phyloP scores from a whole-genome alignment of 1,284 basidiomycete species.

The Tilletia caries region DNA sequence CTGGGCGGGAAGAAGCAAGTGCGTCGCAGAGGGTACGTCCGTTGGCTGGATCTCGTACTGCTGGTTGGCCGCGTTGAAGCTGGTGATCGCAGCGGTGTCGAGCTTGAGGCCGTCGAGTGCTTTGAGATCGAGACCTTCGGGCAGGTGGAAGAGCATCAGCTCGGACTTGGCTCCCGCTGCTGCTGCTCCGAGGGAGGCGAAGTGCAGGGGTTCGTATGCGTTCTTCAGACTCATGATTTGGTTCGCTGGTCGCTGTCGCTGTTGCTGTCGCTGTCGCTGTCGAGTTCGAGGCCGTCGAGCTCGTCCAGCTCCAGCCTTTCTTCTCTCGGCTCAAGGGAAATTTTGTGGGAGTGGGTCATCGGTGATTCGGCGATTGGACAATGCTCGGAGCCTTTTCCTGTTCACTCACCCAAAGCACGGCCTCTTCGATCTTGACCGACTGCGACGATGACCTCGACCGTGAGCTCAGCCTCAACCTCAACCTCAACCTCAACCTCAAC shows the following conservation, averaged over 20 bases:
- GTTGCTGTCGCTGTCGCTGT: too few species aligned
- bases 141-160: conserved; percentile 25
- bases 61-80: conserved; percentile 16
- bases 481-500: too few species aligned
- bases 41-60: conserved; percentile 14
- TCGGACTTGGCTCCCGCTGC: conserved; percentile 21
- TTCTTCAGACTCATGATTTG: conserved; percentile 20
- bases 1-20: too few species aligned
- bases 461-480: too few species aligned
- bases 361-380: conserved; percentile 11
- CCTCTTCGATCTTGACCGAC: too few species aligned
- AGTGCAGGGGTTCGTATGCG: conserved; percentile 29
- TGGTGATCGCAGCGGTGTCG: not conserved
- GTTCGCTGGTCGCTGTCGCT: conserved; percentile 21
- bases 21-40: too few species aligned
- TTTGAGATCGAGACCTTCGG: conserved; percentile 22
- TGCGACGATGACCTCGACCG: too few species aligned
- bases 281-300: too few species aligned
- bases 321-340: too few species aligned
- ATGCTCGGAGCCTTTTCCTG: too few species aligned
- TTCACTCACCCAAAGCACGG: too few species aligned
- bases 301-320: too few species aligned
- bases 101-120: conserved; percentile 32
- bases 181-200: conserved; percentile 24
- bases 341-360: not conserved